Evolutionary conservation across 441 rosid genomes (phyloP).

Genomic region (Arabidopsis lyrata): DNA sequence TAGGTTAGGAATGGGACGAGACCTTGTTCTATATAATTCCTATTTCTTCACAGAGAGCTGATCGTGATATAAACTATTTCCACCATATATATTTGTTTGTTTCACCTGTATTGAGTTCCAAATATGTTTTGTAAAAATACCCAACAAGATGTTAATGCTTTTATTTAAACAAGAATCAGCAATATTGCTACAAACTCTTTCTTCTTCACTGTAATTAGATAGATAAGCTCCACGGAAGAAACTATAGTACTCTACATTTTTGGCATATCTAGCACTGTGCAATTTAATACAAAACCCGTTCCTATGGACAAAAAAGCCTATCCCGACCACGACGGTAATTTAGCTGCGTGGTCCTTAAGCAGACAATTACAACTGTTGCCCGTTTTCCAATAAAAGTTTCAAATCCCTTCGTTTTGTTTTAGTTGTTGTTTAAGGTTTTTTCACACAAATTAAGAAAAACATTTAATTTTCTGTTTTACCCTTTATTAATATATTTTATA

Average conservation of each 20-base stretch:
- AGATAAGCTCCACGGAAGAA: not conserved
- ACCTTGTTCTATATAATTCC: slow-evolving; percentile 21
- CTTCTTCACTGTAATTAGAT: slow-evolving; percentile 8
- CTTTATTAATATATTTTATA: no score
- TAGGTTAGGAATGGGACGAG: slow-evolving; percentile 36
- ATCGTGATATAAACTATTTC: slow-evolving; percentile 17
- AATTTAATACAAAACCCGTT: not conserved
- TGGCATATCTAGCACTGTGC: not conserved
- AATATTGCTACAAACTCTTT: slow-evolving; percentile 11
- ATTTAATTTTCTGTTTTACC: no score
- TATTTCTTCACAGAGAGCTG: slow-evolving; percentile 18
- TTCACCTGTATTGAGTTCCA: slow-evolving; percentile 26
- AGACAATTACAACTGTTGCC: not conserved
- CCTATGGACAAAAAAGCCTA: not conserved
- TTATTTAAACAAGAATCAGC: slow-evolving; percentile 14
- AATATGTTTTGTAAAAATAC: slow-evolving; percentile 34
- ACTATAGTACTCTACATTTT: not conserved
- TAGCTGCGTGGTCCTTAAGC: slow-evolving; percentile 11
- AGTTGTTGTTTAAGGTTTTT: no score
- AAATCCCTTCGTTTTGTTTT: no score
- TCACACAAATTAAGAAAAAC: no score
- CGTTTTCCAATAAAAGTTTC: not conserved
- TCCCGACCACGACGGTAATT: not conserved
- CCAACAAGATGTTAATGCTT: slow-evolving; percentile 33
- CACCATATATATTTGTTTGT: slow-evolving; percentile 29